Evolutionary conservation across 2,329 filamentous ascomycete species (phyloP).

Genomic region (Diplodia seriata): DNA sequence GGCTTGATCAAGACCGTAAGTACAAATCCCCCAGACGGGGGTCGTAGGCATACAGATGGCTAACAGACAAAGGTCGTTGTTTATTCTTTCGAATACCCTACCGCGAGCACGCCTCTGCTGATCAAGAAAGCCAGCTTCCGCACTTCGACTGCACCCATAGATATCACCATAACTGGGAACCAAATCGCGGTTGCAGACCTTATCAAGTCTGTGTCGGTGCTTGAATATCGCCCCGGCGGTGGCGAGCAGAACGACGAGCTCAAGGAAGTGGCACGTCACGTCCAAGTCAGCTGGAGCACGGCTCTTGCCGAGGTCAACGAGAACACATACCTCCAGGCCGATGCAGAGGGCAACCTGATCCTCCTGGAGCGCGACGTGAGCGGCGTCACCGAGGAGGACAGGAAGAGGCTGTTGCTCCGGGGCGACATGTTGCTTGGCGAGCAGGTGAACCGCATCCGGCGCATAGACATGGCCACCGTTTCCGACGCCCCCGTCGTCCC

Average conservation of each 20-base stretch:
- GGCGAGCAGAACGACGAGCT: constrained; percentile 68
- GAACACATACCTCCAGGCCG: constrained; percentile 80
- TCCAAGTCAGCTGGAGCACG: constrained; percentile 81
- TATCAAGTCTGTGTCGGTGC: constrained; percentile 87
- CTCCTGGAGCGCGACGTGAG: constrained; percentile 76
- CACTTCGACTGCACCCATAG: constrained; percentile 82
- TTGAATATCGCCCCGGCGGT: constrained; percentile 69
- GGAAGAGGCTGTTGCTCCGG: constrained; percentile 71
- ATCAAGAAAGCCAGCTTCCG: constrained; percentile 77
- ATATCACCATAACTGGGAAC: constrained; percentile 75
- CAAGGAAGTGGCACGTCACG: constrained; percentile 78
- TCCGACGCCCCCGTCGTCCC: constrained; percentile 75
- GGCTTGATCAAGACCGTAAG: constrained; percentile 86
- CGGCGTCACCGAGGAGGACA: constrained; percentile 77
- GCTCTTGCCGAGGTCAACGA: constrained; percentile 74
- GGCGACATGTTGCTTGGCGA: constrained; percentile 88
- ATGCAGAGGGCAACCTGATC: constrained; percentile 86
- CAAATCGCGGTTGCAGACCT: constrained; percentile 86
- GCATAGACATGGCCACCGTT: constrained; percentile 70
- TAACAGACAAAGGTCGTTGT: constrained; percentile 60
- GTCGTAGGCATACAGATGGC: background rate
- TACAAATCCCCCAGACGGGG: background rate
- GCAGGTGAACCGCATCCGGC: constrained; percentile 87
- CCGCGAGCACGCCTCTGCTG: constrained; percentile 63
- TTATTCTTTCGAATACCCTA: constrained; percentile 61